Evolutionary conservation across 2,329 filamentous ascomycete species (phyloP).

Genomic region (Aspergillus alliaceus): DNA sequence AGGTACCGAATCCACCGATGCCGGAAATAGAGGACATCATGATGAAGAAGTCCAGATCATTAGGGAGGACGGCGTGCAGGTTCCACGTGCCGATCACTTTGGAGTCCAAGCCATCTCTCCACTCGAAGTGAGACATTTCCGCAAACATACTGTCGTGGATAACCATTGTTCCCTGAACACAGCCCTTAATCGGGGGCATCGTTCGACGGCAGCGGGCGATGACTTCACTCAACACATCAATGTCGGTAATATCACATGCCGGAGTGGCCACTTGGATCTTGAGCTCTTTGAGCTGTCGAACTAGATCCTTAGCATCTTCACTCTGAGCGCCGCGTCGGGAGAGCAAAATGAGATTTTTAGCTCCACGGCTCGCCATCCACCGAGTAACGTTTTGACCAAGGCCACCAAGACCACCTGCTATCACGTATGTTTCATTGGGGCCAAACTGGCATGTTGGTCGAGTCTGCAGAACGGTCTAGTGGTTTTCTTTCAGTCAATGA

Average conservation of each 20-base stretch:
- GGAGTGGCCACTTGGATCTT: constrained; percentile 1
- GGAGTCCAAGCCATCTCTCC: background rate
- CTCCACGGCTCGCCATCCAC: constrained; percentile 35
- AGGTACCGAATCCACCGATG: background rate
- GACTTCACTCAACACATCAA: background rate
- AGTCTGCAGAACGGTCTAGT: constrained; percentile 8
- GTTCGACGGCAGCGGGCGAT: background rate
- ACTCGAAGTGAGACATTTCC: constrained; percentile 16
- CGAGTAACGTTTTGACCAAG: constrained; percentile 30
- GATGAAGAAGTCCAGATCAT: constrained; percentile 4
- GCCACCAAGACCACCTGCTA: constrained; percentile 36
- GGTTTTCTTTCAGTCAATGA: background rate
- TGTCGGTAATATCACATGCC: constrained; percentile 6
- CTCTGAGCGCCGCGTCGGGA: constrained; percentile 13
- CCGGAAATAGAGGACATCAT: background rate
- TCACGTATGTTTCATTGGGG: constrained; percentile 26
- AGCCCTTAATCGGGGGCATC: constrained; percentile 13
- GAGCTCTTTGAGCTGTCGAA: background rate
- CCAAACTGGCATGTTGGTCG: constrained; percentile 3
- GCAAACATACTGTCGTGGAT: constrained; percentile 29
- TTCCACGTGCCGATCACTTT: constrained; percentile 1
- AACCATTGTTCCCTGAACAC: constrained; percentile 10
- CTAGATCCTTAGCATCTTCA: background rate
- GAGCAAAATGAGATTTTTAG: constrained; percentile 31
- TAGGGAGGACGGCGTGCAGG: background rate